These are phyloP conservation scores for Magnolia officinalis DNA, from an alignment of 164 flowering plant species.

Conservation along the genomic window DNA sequence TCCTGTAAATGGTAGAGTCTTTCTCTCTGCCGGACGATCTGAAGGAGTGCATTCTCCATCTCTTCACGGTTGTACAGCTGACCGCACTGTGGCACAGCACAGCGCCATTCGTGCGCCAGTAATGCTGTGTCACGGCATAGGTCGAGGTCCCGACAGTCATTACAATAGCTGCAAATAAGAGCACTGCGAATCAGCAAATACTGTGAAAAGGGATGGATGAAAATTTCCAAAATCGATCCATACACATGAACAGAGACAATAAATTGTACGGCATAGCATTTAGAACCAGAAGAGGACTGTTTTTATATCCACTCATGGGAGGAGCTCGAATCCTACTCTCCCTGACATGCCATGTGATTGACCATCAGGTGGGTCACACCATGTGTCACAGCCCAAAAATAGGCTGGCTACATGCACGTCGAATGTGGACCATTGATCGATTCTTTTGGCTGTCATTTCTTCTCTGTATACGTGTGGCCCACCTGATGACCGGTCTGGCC, in stretches of 20 bases:
- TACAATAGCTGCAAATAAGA: slow-evolving; percentile 65
- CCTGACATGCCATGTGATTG: too few species aligned
- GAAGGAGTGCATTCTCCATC: slow-evolving; percentile 91
- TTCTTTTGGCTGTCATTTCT: too few species aligned
- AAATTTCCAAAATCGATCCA: background rate
- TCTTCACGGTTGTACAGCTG: slow-evolving; percentile 84
- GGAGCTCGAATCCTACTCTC: too few species aligned
- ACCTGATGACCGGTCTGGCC: too few species aligned
- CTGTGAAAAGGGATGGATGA: background rate
- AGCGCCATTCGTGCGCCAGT: slow-evolving; percentile 71
- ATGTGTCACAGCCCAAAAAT: too few species aligned
- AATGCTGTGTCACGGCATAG: slow-evolving; percentile 73
- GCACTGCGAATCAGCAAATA: background rate
- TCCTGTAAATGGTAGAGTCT: slow-evolving; percentile 89
- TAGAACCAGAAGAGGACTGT: too few species aligned
- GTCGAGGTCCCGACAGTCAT: slow-evolving; percentile 90
- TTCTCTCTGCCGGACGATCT: slow-evolving; percentile 84
- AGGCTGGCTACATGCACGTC: too few species aligned
- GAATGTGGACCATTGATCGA: too few species aligned
- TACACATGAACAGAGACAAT: background rate
- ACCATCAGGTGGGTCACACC: too few species aligned
- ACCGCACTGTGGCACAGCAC: slow-evolving; percentile 89
- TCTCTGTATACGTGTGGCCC: too few species aligned
- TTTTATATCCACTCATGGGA: too few species aligned
- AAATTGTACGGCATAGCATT: too few species aligned